A percentile compares a stretch with the other conserved stretches of the same genome.
phyloP scores from a whole-genome alignment of 305 asterid genomes.

The Solanum aculeatissimum region DNA sequence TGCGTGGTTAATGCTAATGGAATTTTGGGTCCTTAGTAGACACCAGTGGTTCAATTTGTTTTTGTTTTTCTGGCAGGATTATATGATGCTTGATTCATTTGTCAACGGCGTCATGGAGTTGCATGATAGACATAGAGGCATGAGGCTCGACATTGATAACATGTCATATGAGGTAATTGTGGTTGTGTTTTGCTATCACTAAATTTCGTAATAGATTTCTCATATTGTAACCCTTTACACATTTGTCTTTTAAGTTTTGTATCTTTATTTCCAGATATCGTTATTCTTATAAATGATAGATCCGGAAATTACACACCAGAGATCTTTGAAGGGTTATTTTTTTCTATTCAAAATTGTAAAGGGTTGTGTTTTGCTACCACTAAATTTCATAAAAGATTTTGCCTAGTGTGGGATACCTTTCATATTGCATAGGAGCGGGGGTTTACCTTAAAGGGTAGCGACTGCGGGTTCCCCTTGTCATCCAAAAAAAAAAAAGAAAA shows the following conservation, averaged over 20 bases:
- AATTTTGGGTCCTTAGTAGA: not conserved
- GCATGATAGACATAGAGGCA: slow-evolving; percentile 48
- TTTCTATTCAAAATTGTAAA: no score
- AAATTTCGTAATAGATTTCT: not conserved
- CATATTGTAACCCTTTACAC: not conserved
- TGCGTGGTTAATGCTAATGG: not conserved
- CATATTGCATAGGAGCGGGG: no score
- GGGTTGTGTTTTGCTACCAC: not conserved
- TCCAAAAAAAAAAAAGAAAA: no score
- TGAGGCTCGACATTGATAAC: slow-evolving; percentile 65
- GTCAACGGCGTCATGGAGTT: slow-evolving; percentile 24
- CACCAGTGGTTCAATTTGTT: not conserved
- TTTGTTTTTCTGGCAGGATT: slow-evolving; percentile 18
- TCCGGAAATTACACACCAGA: no score
- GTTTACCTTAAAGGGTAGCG: no score
- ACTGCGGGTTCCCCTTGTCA: no score
- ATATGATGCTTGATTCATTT: slow-evolving; percentile 30
- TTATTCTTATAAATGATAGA: not conserved
- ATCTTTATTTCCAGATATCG: no score
- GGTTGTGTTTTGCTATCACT: not conserved
- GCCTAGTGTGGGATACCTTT: no score
- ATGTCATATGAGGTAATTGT: slow-evolving; percentile 57
- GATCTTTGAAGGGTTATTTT: no score
- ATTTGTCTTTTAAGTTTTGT: not conserved
- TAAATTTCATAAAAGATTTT: no score